Percentiles rank a stretch among this genome's conserved stretches.
Evolutionary conservation across 805 yeast genomes (phyloP).

Genomic region (Lipomyces sp.): DNA sequence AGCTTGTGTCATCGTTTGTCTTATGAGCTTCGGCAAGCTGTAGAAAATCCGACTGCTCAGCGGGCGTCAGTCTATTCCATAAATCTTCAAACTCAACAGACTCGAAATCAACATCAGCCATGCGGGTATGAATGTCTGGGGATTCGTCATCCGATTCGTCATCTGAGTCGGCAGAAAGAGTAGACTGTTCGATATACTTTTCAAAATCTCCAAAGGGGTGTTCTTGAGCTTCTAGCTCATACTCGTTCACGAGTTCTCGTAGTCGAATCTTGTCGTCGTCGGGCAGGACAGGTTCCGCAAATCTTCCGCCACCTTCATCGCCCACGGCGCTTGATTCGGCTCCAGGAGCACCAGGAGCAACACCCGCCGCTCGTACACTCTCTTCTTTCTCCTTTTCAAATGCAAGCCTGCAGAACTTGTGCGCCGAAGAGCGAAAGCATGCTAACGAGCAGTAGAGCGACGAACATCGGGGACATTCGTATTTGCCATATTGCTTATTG

Average conservation of each 20-base stretch:
- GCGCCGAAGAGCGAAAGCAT: constrained; percentile 14
- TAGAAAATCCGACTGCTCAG: constrained; percentile 27
- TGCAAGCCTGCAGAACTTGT: constrained; percentile 10
- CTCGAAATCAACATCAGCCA: constrained; percentile 22
- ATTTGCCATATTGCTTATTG: constrained; percentile 10
- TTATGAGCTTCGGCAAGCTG: constrained; percentile 12
- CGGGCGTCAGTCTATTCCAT: constrained; percentile 21
- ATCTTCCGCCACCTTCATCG: not conserved
- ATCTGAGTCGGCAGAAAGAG: not conserved
- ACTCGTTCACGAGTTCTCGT: constrained; percentile 20
- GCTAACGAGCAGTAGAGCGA: constrained; percentile 20
- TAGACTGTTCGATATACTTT: not conserved
- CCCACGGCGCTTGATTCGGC: too few species aligned
- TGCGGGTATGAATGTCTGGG: constrained; percentile 9
- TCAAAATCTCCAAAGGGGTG: constrained; percentile 22
- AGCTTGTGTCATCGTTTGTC: too few species aligned
- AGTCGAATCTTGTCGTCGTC: constrained; percentile 14
- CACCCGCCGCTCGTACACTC: too few species aligned
- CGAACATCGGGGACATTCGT: constrained; percentile 24
- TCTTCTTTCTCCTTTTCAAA: constrained; percentile 17
- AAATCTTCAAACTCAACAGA: constrained; percentile 23
- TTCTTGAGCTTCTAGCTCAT: constrained; percentile 21
- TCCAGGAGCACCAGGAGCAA: too few species aligned
- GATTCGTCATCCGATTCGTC: constrained; percentile 4
- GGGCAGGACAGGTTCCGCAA: not conserved